phyloP scores from a whole-genome alignment of 192 early-diverging fungal species.

The Podila clonocystis region DNA sequence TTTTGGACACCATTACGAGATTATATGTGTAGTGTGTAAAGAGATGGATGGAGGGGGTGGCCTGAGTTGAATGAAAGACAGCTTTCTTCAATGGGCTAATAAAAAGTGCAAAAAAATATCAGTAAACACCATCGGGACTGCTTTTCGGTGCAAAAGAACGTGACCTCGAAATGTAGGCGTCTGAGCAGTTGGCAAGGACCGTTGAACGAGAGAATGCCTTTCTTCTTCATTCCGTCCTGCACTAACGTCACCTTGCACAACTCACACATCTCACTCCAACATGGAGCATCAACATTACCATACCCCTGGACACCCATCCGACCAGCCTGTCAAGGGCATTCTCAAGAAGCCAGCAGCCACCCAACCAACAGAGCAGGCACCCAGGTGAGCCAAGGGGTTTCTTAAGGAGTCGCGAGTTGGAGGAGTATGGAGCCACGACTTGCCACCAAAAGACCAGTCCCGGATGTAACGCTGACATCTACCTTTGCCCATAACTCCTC shows the following conservation, averaged over 20 bases:
- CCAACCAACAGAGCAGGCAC: conserved; percentile 14
- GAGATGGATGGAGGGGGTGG: background rate
- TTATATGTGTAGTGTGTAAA: background rate
- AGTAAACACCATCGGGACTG: too few species aligned
- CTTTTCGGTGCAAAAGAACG: too few species aligned
- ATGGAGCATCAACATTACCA: conserved; percentile 5
- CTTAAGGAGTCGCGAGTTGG: background rate
- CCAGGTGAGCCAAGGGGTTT: conserved; percentile 11
- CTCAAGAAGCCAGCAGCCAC: conserved; percentile 21
- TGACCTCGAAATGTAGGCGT: too few species aligned
- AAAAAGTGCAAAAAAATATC: too few species aligned
- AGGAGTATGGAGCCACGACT: too few species aligned
- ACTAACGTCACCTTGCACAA: background rate
- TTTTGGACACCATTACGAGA: conserved; percentile 38
- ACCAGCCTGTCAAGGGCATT: conserved; percentile 45
- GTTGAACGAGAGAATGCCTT: too few species aligned
- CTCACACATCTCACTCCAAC: background rate
- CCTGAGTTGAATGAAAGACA: too few species aligned
- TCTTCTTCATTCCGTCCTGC: too few species aligned
- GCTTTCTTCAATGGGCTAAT: too few species aligned
- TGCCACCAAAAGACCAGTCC: too few species aligned
- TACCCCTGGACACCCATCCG: conserved; percentile 2
- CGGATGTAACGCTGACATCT: background rate
- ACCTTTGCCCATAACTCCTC: background rate
- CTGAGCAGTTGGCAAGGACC: too few species aligned